A percentile compares a stretch with the other conserved stretches of the same genome.
phyloP scores from a whole-genome alignment of 148 eudicot species.

The Amaranthus cruentus region DNA sequence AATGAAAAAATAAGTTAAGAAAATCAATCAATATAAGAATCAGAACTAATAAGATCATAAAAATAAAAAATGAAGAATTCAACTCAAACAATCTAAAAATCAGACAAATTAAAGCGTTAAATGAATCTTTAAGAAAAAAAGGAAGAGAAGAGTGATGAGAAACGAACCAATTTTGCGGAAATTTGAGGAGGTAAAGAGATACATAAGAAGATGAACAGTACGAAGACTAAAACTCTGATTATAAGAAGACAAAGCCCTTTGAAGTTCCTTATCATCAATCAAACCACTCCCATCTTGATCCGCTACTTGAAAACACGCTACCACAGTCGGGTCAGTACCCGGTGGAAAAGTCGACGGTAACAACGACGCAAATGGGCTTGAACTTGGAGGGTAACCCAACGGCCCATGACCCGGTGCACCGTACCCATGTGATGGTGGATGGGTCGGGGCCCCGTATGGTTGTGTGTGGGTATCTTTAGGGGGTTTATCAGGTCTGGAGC shows the following conservation, averaged over 20 bases:
- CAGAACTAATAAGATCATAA: too few species aligned
- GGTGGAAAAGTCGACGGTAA: slow-evolving; percentile 74
- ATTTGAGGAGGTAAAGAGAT: slow-evolving; percentile 57
- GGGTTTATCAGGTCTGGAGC: too few species aligned
- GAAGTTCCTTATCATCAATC: slow-evolving; percentile 83
- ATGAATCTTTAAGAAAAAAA: background rate
- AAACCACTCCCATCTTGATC: slow-evolving; percentile 77
- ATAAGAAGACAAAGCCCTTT: slow-evolving; percentile 58
- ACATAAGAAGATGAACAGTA: slow-evolving; percentile 84
- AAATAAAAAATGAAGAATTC: too few species aligned
- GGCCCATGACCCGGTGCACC: too few species aligned
- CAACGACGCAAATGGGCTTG: too few species aligned
- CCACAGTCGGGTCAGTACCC: slow-evolving; percentile 70
- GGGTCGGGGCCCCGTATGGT: too few species aligned
- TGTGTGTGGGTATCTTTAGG: too few species aligned
- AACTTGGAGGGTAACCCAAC: too few species aligned
- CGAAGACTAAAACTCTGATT: slow-evolving; percentile 67
- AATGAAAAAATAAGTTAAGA: too few species aligned
- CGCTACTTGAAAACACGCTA: slow-evolving; percentile 66
- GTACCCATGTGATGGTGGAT: too few species aligned
- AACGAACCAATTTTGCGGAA: slow-evolving; percentile 54
- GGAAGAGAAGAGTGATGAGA: slow-evolving; percentile 5
- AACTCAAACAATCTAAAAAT: too few species aligned
- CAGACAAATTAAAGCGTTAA: background rate
- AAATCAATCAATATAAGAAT: too few species aligned